phyloP scores from a whole-genome alignment of 176 grass and related monocot genomes.

The maize (Zea mays) region DNA sequence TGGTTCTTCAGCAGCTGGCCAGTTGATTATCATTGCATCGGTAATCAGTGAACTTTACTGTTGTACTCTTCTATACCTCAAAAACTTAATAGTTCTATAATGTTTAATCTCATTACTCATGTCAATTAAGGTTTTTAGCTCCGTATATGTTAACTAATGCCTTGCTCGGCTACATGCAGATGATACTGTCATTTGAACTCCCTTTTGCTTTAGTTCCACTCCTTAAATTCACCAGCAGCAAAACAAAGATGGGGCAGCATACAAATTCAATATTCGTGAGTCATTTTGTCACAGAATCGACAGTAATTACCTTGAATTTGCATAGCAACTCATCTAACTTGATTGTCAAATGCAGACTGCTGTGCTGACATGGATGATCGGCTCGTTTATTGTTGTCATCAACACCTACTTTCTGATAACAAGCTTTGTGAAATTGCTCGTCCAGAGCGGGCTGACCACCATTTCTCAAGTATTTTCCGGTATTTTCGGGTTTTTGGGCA shows the following conservation, averaged over 20 bases:
- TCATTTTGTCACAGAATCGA: background rate
- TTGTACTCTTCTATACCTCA: background rate
- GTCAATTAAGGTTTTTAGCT: background rate
- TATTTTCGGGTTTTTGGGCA: slow-evolving; percentile 76
- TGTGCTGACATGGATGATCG: slow-evolving; percentile 75
- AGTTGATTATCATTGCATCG: slow-evolving; percentile 97
- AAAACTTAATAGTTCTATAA: background rate
- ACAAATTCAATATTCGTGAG: slow-evolving; percentile 74
- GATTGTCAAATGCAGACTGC: slow-evolving; percentile 51
- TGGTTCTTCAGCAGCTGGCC: slow-evolving; percentile 87
- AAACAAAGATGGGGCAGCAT: slow-evolving; percentile 87
- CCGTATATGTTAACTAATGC: background rate
- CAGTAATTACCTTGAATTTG: background rate
- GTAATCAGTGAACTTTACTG: slow-evolving; percentile 44
- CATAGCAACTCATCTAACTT: background rate
- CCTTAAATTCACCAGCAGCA: slow-evolving; percentile 93
- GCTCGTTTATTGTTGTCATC: slow-evolving; percentile 69
- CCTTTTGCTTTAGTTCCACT: slow-evolving; percentile 92
- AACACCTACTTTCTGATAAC: slow-evolving; percentile 80
- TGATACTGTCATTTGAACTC: slow-evolving; percentile 97
- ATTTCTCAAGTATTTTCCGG: slow-evolving; percentile 68
- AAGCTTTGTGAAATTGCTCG: slow-evolving; percentile 64
- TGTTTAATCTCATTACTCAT: background rate
- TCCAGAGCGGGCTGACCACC: slow-evolving; percentile 57
- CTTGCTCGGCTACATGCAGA: slow-evolving; percentile 50